A percentile compares a stretch with the other conserved stretches of the same genome.
Evolutionary conservation across 1,284 basidiomycete species (phyloP).

Genomic region (Wallemia hederae): DNA sequence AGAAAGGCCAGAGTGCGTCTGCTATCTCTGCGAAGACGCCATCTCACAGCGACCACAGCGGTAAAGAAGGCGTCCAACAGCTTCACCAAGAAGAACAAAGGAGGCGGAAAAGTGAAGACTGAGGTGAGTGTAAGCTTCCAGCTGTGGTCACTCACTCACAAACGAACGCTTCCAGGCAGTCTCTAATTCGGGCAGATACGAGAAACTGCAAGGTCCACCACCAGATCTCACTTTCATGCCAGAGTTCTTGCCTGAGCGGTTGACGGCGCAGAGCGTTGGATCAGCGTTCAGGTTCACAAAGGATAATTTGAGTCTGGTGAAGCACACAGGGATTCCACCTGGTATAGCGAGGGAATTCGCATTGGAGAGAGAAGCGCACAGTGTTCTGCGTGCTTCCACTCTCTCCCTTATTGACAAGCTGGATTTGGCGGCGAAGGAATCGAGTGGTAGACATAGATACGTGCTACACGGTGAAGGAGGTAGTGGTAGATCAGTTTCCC

Average conservation of each 20-base stretch:
- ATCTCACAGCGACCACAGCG: not conserved
- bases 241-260: not conserved
- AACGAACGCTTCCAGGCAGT: not conserved
- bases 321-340: not conserved
- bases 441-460: not conserved
- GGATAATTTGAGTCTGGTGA: not conserved
- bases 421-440: not conserved
- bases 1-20: not conserved
- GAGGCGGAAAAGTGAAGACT: not conserved
- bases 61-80: not conserved
- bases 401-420: not conserved
- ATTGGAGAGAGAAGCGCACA: not conserved
- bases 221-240: conserved; percentile 1
- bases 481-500: conserved; percentile 3
- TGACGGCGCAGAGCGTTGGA: not conserved
- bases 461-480: conserved; percentile 1
- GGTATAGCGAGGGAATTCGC: not conserved
- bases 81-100: not conserved
- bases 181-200: not conserved
- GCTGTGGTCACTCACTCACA: not conserved
- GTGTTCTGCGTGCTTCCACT: not conserved
- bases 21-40: not conserved
- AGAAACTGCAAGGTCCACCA: not conserved
- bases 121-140: not conserved
- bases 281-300: not conserved